Conservation (phyloP, 768 basidiomycete genomes). For the Russula lepida region DNA sequence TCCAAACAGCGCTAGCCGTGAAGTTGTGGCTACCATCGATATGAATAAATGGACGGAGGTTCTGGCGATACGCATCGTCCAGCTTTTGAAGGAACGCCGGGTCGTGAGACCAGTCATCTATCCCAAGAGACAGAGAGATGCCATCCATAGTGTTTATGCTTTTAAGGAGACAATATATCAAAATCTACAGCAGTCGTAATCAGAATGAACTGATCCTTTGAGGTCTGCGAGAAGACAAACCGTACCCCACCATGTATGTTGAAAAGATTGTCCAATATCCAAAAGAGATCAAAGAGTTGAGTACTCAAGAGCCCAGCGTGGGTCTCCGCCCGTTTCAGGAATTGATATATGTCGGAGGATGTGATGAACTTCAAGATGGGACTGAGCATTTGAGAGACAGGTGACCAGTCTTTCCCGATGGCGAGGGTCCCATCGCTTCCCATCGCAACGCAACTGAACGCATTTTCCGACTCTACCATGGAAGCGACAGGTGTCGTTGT, state of each 20-base stretch:
- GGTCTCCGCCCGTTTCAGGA: conserved; percentile 1
- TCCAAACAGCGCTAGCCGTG: background rate
- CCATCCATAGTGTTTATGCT: background rate
- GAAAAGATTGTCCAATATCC: conserved; percentile 11
- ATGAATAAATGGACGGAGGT: background rate
- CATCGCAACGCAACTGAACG: background rate
- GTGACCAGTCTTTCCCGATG: background rate
- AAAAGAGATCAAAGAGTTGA: conserved; percentile 6
- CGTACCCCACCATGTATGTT: conserved; percentile 15
- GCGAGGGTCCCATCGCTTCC: background rate
- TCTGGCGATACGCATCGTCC: background rate
- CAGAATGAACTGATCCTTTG: background rate
- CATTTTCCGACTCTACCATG: background rate
- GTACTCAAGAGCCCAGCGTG: background rate
- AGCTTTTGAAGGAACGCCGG: background rate
- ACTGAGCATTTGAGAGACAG: background rate
- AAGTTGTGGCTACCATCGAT: background rate
- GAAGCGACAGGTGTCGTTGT: background rate
- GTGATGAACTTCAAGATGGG: conserved; percentile 1
- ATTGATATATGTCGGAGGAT: background rate
- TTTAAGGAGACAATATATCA: conserved; percentile 5
- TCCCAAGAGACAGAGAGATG: background rate
- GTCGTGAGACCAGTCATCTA: background rate
- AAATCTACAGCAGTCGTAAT: background rate
- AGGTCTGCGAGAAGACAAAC: background rate